A percentile compares a stretch with the other conserved stretches of the same genome.
These are phyloP conservation scores for Mortierella claussenii DNA, from an alignment of 192 early-diverging fungal species.

Conservation along the genomic window DNA sequence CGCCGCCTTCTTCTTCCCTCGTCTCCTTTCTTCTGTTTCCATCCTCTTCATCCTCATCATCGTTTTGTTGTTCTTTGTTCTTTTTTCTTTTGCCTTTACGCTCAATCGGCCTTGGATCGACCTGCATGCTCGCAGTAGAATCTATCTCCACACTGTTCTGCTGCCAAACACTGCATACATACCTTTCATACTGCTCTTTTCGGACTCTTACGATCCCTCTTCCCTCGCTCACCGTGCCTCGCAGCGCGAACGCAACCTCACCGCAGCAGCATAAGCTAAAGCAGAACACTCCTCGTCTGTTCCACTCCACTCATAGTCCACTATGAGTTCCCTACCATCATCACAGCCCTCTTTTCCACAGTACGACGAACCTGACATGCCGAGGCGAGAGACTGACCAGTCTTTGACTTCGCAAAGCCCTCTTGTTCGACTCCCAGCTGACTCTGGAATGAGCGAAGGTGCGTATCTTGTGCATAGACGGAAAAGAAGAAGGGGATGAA, in stretches of 20 bases:
- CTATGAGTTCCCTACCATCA: slow-evolving; percentile 10
- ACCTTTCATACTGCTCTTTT: no score
- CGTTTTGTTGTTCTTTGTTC: no score
- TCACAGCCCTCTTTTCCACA: slow-evolving; percentile 17
- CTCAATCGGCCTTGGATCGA: no score
- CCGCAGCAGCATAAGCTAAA: neutral
- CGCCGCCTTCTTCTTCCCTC: slow-evolving; percentile 8
- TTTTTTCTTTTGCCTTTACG: no score
- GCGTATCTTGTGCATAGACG: no score
- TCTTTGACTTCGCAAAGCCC: slow-evolving; percentile 24
- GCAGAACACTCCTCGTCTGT: neutral
- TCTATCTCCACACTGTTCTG: no score
- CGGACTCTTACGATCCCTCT: neutral
- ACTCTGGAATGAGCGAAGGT: slow-evolving; percentile 31
- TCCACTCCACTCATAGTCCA: neutral
- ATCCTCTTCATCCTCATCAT: neutral
- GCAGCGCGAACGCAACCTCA: neutral
- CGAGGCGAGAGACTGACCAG: slow-evolving; percentile 4
- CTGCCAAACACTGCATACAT: no score
- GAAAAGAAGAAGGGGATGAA: no score
- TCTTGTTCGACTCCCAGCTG: slow-evolving; percentile 4
- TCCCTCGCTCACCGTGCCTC: neutral
- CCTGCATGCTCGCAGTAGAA: no score
- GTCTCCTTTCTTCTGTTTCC: neutral
- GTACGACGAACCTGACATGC: slow-evolving; percentile 1